A percentile compares a stretch with the other conserved stretches of the same genome.
phyloP scores from a whole-genome alignment of 805 yeast species.

The Metschnikowia lachancei region DNA sequence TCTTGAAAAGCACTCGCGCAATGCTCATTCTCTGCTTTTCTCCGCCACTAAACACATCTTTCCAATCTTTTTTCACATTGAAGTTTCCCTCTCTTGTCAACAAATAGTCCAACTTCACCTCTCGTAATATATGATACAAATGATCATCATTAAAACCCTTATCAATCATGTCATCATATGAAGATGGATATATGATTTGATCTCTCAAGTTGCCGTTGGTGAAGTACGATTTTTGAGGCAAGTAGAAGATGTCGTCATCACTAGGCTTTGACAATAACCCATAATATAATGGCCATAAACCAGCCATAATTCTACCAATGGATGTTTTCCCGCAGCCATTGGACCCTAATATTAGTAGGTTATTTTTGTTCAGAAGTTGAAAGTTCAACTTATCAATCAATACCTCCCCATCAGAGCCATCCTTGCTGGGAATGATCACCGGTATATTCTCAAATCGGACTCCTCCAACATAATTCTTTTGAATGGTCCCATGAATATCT shows the following conservation, averaged over 20 bases:
- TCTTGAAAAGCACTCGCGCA: conserved; percentile 79
- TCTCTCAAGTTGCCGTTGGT: conserved; percentile 82
- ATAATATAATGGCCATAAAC: conserved; percentile 85
- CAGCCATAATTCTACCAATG: conserved; percentile 77
- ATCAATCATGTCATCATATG: conserved; percentile 72
- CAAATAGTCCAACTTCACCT: conserved; percentile 79
- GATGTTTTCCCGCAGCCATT: conserved; percentile 92
- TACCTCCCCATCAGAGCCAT: conserved; percentile 60
- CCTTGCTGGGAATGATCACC: conserved; percentile 67
- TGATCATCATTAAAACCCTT: conserved; percentile 69
- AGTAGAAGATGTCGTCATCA: conserved; percentile 63
- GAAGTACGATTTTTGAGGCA: conserved; percentile 87
- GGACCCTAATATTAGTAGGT: conserved; percentile 76
- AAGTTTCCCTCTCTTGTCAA: conserved; percentile 62
- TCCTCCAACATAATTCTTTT: conserved; percentile 66
- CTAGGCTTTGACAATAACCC: conserved; percentile 81
- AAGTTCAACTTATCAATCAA: conserved; percentile 60
- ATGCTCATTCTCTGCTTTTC: conserved; percentile 88
- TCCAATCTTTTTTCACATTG: conserved; percentile 69
- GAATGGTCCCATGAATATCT: conserved; percentile 77
- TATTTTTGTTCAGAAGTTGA: conserved; percentile 57
- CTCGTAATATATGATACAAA: conserved; percentile 61
- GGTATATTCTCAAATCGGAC: conserved; percentile 80
- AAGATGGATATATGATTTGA: conserved; percentile 84
- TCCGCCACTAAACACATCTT: conserved; percentile 92